Percentiles rank a stretch among this genome's conserved stretches.
Conservation (phyloP, 2,329 filamentous ascomycete species). For the Monilinia laxa region DNA sequence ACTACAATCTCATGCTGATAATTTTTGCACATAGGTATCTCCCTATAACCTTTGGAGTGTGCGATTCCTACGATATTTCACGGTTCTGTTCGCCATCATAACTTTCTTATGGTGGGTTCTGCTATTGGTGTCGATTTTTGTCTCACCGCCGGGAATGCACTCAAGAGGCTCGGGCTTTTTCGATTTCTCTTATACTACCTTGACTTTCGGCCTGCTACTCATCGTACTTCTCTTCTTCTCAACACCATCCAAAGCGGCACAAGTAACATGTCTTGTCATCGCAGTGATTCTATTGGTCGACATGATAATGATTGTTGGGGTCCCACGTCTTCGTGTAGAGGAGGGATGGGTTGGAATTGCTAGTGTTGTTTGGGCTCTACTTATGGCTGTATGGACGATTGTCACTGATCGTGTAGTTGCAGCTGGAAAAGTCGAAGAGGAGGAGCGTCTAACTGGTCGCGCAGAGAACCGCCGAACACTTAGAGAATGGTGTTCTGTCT, state of each 20-base stretch:
- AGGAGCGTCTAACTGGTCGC: conserved; percentile 86
- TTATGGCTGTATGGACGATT: conserved; percentile 78
- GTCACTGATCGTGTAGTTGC: conserved; percentile 77
- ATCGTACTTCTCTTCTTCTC: conserved; percentile 84
- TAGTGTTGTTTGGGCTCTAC: conserved; percentile 77
- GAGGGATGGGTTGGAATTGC: conserved; percentile 90
- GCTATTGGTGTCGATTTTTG: conserved; percentile 84
- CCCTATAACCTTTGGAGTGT: conserved; percentile 96
- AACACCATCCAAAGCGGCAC: conserved; percentile 75
- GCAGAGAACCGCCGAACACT: conserved; percentile 81
- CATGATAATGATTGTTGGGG: conserved; percentile 74
- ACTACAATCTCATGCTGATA: neutral
- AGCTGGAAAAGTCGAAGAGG: conserved; percentile 91
- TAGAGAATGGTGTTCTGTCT: conserved; percentile 78
- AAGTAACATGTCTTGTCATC: conserved; percentile 69
- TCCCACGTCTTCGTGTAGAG: conserved; percentile 72
- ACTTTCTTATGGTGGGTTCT: conserved; percentile 92
- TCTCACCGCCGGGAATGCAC: conserved; percentile 83
- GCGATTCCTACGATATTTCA: conserved; percentile 74
- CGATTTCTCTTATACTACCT: conserved; percentile 76
- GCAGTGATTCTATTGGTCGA: conserved; percentile 68
- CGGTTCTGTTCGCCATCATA: conserved; percentile 70
- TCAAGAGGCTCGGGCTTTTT: conserved; percentile 91
- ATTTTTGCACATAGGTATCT: conserved; percentile 52
- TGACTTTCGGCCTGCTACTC: conserved; percentile 73